Conservation (phyloP, 257 asterid genomes). For the Datura wrightii region DNA sequence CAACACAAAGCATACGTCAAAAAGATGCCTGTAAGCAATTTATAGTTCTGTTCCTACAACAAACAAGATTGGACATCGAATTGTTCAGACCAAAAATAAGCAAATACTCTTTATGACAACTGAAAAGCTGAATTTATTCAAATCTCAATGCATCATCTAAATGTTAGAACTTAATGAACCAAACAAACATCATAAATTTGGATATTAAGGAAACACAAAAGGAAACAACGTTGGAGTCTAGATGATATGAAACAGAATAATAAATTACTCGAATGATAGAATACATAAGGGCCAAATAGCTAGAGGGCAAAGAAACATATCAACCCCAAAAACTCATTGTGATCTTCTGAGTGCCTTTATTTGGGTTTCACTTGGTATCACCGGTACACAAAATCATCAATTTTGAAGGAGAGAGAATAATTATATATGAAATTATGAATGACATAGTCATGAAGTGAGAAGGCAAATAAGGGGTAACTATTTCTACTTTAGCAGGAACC, state of each 20-base stretch:
- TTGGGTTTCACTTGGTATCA: not conserved
- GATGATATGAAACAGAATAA: constrained; percentile 22
- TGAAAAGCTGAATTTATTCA: constrained; percentile 5
- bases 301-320: constrained; percentile 23
- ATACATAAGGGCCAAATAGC: not conserved
- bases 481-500: not conserved
- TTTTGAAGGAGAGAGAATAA: constrained; percentile 4
- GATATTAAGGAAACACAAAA: not conserved
- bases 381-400: not conserved
- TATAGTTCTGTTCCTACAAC: constrained; percentile 27
- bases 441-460: not conserved
- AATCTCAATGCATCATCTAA: constrained; percentile 1
- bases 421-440: not conserved
- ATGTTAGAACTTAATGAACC: not conserved
- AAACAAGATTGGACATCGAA: not conserved
- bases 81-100: constrained; percentile 6
- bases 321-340: not conserved
- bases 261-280: not conserved
- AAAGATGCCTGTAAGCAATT: constrained; percentile 5
- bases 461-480: not conserved
- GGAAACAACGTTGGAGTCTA: not conserved
- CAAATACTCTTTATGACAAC: not conserved
- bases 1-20: constrained; percentile 53
- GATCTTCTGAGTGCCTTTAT: not conserved
- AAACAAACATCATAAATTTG: constrained; percentile 23